Base-by-base conservation (phyloP, 164 flowering plant genomes). In the Malania oleifera region DNA sequence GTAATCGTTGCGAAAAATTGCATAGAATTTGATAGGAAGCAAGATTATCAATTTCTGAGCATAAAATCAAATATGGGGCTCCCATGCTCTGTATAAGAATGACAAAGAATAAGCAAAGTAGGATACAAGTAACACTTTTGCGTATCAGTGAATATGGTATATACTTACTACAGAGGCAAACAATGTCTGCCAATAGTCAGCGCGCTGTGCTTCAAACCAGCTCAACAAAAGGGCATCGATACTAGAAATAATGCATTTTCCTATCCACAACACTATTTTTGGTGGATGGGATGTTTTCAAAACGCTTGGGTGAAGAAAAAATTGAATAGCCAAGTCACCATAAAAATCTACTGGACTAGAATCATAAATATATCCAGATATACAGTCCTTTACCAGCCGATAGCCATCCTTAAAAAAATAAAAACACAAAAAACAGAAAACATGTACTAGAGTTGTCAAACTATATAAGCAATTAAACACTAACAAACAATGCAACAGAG, bases 121-220 rank as follows among this genome's bases (percentile, higher is more conserved):
- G 35, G 56, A 17, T 14, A 27, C 31, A 63, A 25, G 46, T n/a
- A 24, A 56, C 34, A 23, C 38, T n/a, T 55, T 60, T 15, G 12
- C 41, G 34, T 27, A 18, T 39, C 23, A 38, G 34, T 12, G 38
- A 48, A 27, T 34, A n/a, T 44, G 24, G 19, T 57, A 40, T 54
- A 43, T 48, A 77, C 92, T 82, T 74, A 93, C 98, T 39, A 77
- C 77, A 48, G 97, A 76, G 41, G 96, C 59, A 69, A 87, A 93
- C 48, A 93, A 71, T 60, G 92, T 89, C 73, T 85, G 97, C 98
- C 98, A 93, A 68, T 84, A 93, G 68, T 89, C 98, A 57, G 98
- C 97, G 48, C 98, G 95, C 28, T 89, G 92, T 39, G 83, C 66
- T 72, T 90, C 98, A 69, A 84, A 86, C 68, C 84, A 73, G 70